Conservation (phyloP, 495 filamentous ascomycete species). For the Talaromyces trachyspermus region DNA sequence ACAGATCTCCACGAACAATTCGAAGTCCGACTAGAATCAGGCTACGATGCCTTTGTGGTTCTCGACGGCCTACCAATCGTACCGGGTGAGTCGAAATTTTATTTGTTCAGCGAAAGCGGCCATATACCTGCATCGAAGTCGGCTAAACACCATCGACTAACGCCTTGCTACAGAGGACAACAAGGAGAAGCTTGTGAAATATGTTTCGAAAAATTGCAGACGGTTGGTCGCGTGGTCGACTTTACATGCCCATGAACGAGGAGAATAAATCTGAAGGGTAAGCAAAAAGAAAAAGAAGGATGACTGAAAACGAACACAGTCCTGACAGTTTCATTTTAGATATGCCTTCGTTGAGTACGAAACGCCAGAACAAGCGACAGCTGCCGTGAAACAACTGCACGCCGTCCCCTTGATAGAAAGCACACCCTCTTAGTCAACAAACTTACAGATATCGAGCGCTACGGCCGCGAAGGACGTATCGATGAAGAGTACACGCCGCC, state of each 20-base stretch:
- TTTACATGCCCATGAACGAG: slow-evolving; percentile 90
- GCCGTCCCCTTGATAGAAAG: slow-evolving; percentile 82
- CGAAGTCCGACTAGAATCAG: slow-evolving; percentile 91
- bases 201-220: slow-evolving; percentile 85
- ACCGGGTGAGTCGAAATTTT: slow-evolving; percentile 66
- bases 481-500: slow-evolving; percentile 83
- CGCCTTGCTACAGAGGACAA: slow-evolving; percentile 53
- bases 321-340: slow-evolving; percentile 30
- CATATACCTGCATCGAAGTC: too few species aligned
- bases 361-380: slow-evolving; percentile 81
- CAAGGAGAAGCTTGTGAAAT: slow-evolving; percentile 87
- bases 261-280: slow-evolving; percentile 78
- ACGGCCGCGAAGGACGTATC: slow-evolving; percentile 85
- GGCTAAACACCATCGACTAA: too few species aligned
- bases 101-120: too few species aligned
- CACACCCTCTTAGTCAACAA: slow-evolving; percentile 96
- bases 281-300: slow-evolving; percentile 3
- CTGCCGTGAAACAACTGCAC: slow-evolving; percentile 80
- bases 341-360: slow-evolving; percentile 96
- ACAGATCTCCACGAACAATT: slow-evolving; percentile 83
- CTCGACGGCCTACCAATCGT: slow-evolving; percentile 89
- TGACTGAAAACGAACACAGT: too few species aligned
- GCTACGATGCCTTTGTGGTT: slow-evolving; percentile 90
- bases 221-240: slow-evolving; percentile 74
- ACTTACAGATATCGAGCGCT: slow-evolving; percentile 93